Evolutionary conservation across 2,329 filamentous ascomycete genomes (phyloP).

Genomic region (Aspergillus amoenus): DNA sequence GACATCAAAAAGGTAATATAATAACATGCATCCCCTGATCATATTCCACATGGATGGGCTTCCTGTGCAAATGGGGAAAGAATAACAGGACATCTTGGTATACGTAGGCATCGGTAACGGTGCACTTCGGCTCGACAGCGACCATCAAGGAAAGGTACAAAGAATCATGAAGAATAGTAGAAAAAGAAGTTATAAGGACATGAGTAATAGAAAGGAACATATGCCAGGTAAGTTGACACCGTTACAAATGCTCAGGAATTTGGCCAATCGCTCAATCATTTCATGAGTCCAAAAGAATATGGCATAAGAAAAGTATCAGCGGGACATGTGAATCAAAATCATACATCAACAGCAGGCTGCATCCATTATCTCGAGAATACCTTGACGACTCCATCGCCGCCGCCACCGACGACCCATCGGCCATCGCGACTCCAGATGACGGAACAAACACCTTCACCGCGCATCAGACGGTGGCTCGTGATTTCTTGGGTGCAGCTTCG

Average conservation of each 20-base stretch:
- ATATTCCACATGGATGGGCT: conserved; percentile 7
- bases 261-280: conserved; percentile 38
- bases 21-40: conserved; percentile 10
- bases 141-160: not conserved
- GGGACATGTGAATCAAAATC: conserved; percentile 24
- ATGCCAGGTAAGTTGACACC: conserved; percentile 34
- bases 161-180: not conserved
- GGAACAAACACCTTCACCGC: conserved; percentile 89
- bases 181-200: conserved; percentile 26
- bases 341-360: conserved; percentile 25
- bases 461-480: conserved; percentile 88
- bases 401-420: conserved; percentile 88
- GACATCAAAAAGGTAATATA: conserved; percentile 11
- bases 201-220: conserved; percentile 32
- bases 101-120: not conserved
- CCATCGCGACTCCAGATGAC: conserved; percentile 97
- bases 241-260: conserved; percentile 38
- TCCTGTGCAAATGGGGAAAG: conserved; percentile 2
- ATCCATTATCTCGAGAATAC: conserved; percentile 60
- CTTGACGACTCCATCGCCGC: conserved; percentile 94
- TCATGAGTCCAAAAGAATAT: conserved; percentile 32
- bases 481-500: conserved; percentile 94
- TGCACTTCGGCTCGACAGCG: not conserved
- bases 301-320: conserved; percentile 22
- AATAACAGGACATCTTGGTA: conserved; percentile 7